Evolutionary conservation across 148 eudicot species (phyloP).

Genomic region (Silene latifolia): DNA sequence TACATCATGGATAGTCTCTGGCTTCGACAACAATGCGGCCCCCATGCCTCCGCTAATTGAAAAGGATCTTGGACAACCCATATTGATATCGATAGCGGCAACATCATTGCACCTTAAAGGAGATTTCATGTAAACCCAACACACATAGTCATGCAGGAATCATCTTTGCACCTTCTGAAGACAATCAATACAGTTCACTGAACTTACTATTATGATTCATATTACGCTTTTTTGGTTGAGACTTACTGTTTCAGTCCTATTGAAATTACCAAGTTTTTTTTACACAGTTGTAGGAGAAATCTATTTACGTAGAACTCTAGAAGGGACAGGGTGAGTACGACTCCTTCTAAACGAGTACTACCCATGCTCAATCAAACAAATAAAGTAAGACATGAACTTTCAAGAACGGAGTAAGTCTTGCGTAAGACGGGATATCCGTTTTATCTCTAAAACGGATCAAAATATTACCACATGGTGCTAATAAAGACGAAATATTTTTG

Average conservation of each 20-base stretch:
- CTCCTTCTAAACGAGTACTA: too few relatives aligned
- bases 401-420: too few relatives aligned
- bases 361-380: too few relatives aligned
- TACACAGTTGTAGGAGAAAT: not conserved
- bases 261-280: not conserved
- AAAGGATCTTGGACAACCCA: conserved; percentile 90
- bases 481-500: too few relatives aligned
- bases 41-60: conserved; percentile 95
- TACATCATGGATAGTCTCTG: conserved; percentile 88
- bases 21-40: conserved; percentile 74
- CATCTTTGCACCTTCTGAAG: conserved; percentile 3
- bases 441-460: too few relatives aligned
- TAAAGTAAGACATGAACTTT: too few relatives aligned
- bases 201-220: not conserved
- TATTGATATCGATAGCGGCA: conserved; percentile 81
- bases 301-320: conserved; percentile 22
- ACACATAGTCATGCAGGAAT: conserved; percentile 4
- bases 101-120: conserved; percentile 71
- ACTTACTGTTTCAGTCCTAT: not conserved
- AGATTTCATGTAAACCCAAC: conserved; percentile 2
- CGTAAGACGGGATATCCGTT: too few relatives aligned
- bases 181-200: not conserved
- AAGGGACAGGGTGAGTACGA: too few relatives aligned
- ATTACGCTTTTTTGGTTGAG: not conserved
- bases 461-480: too few relatives aligned